Evolutionary conservation across 306 rosid genomes (phyloP).

Genomic region (Dalbergia oliveri): DNA sequence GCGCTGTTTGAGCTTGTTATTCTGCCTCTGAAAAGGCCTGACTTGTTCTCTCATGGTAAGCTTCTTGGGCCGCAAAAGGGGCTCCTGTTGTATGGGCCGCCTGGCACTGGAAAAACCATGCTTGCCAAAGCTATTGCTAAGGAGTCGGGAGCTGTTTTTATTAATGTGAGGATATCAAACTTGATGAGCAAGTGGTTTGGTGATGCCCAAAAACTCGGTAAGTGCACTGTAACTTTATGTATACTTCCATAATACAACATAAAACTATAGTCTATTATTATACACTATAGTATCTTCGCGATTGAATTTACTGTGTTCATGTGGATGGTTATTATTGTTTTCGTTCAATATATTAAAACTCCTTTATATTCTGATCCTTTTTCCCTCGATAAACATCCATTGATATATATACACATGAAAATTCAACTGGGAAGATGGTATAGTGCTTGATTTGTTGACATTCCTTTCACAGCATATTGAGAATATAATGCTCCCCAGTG

Average conservation of each 20-base stretch:
- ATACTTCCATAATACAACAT: constrained; percentile 8
- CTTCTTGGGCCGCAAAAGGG: constrained; percentile 98
- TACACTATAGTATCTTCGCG: background rate
- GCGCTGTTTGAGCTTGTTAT: constrained; percentile 90
- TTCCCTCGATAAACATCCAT: background rate
- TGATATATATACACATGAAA: background rate
- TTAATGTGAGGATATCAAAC: constrained; percentile 90
- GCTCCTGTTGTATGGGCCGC: constrained; percentile 92
- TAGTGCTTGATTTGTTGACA: background rate
- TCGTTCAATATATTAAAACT: background rate
- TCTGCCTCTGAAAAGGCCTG: constrained; percentile 86
- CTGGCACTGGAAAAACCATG: constrained; percentile 99
- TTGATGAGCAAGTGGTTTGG: constrained; percentile 99
- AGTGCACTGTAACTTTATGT: constrained; percentile 48
- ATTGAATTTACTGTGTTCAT: constrained; percentile 3
- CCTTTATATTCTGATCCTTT: background rate
- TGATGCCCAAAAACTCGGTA: constrained; percentile 98
- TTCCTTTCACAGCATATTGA: no score
- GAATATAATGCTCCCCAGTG: no score
- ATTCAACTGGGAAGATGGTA: background rate
- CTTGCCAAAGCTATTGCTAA: constrained; percentile 99
- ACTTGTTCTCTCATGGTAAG: constrained; percentile 82
- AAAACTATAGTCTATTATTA: background rate
- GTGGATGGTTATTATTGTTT: background rate
- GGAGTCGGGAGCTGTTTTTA: constrained; percentile 97